These are phyloP conservation scores for Colletotrichum ledebouriae DNA, from an alignment of 2,329 filamentous ascomycete species.

Conservation along the genomic window DNA sequence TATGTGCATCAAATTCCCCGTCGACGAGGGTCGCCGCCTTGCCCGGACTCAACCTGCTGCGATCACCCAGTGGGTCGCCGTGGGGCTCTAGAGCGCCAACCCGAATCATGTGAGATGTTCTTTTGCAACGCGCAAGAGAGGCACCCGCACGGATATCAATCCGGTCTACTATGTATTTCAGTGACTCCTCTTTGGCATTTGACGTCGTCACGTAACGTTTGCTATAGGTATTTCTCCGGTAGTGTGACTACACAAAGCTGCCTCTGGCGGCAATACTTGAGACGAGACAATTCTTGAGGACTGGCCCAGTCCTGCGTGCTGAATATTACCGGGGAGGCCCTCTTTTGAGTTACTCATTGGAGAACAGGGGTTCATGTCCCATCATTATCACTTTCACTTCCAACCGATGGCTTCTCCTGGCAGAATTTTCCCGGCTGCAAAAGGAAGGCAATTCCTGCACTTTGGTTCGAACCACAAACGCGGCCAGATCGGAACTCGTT, in stretches of 20 bases:
- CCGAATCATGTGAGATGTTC: conserved; percentile 21
- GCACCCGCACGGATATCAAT: background rate
- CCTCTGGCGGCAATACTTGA: background rate
- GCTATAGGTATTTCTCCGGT: background rate
- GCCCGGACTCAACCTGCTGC: conserved; percentile 20
- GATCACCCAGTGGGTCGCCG: conserved; percentile 20
- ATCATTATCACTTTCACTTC: background rate
- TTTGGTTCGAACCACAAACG: conserved; percentile 18
- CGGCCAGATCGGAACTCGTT: conserved; percentile 35
- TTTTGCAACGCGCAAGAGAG: background rate
- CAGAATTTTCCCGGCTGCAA: too few relatives aligned
- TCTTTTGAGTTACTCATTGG: conserved; percentile 23
- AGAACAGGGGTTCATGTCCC: conserved; percentile 17
- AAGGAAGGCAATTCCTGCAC: conserved; percentile 20
- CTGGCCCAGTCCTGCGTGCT: conserved; percentile 2
- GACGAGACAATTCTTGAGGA: conserved; percentile 14
- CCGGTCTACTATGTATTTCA: background rate
- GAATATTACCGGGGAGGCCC: conserved; percentile 18
- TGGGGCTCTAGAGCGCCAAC: conserved; percentile 16
- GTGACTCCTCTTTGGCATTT: background rate
- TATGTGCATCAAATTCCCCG: conserved; percentile 41
- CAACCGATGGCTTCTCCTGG: too few relatives aligned
- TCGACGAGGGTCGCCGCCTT: conserved; percentile 35
- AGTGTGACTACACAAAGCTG: background rate
- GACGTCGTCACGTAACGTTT: background rate